Evolutionary conservation across 2,329 filamentous ascomycete genomes (phyloP), one percentile per base, ranked within the genome.

Genomic region (Didymella segeticola): DNA sequence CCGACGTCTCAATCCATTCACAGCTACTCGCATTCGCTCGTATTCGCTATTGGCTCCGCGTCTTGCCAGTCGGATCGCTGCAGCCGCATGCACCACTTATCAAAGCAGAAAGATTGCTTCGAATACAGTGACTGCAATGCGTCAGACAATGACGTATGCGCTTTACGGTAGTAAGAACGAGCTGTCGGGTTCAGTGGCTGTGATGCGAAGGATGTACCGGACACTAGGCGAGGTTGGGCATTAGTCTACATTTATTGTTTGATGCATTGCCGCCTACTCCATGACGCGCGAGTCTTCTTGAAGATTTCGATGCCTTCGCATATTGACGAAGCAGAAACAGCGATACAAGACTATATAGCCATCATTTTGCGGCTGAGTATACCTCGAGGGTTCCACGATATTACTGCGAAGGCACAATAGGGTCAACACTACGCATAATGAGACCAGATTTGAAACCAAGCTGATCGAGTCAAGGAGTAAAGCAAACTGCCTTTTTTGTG

Each of bases 111-210:
- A 14, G 27, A 23, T 2, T 34, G 20, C 20, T 27, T 19, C 23
- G 9, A 12, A 31, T 31, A 10, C 19, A 25, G 27, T 17, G 25
- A 6, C 36, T 4, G 42, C 41, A 27, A 29, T 34, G 27, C 29
- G 39, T 45, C 39, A 54, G 51, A 25, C 20, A 5, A 49, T 54
- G 45, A 54, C 51, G 51, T 54, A 45, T 30, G 39, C 29, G 19
- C n/a, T 5, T 23, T 14, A 34, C n/a, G 14, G 15, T 43, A 36
- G 45, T 19, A 15, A 29, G 27, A 30, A 29, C 23, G 23, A 37
- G 22, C 4, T 39, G 27, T 47, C 29, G 29, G 27, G 19, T 26
- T 9, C n/a, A 42, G 49, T 53, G 42, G 42, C 33, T 30, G 41
- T 45, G 34, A 23, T 27, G 22, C 15, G 22, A 25, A 54, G 43